phyloP scores from a whole-genome alignment of 2,329 filamentous ascomycete species.

The Keithomyces neogunnii region DNA sequence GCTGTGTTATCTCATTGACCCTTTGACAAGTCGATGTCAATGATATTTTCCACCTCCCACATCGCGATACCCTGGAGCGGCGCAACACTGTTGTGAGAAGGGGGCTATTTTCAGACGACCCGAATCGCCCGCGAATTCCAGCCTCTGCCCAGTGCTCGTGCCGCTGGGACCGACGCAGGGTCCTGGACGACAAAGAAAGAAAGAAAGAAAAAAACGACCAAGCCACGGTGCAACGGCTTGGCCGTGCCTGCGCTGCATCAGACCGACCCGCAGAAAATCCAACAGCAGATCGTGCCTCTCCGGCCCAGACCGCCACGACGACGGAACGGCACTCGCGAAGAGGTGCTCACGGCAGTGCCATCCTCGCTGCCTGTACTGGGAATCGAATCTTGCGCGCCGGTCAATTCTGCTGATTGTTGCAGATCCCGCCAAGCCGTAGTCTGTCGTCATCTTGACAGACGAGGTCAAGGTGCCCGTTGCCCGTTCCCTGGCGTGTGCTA shows the following conservation, averaged over 20 bases:
- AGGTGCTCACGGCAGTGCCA: not conserved
- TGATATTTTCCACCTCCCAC: not conserved
- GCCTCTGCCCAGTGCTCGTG: too few relatives aligned
- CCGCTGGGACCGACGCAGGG: too few relatives aligned
- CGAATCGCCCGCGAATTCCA: too few relatives aligned
- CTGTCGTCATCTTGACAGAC: not conserved
- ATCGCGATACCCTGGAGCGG: not conserved
- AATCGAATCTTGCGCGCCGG: not conserved
- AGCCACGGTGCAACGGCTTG: not conserved
- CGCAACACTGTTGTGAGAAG: too few relatives aligned
- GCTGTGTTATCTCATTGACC: not conserved
- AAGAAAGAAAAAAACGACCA: not conserved
- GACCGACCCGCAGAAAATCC: conserved; percentile 1
- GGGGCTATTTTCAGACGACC: too few relatives aligned
- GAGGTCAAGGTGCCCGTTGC: not conserved
- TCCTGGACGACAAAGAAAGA: too few relatives aligned
- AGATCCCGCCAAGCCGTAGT: not conserved
- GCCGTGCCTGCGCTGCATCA: not conserved
- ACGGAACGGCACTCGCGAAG: conserved; percentile 5
- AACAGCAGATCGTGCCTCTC: not conserved
- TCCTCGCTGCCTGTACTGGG: conserved; percentile 3
- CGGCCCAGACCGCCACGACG: conserved; percentile 1
- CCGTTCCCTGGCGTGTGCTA: not conserved
- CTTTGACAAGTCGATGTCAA: not conserved
- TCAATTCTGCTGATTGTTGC: not conserved